A percentile compares a stretch with the other conserved stretches of the same genome.
These are phyloP conservation scores for Linderniella brevidens DNA, from an alignment of 257 asterid genomes.

Conservation along the genomic window DNA sequence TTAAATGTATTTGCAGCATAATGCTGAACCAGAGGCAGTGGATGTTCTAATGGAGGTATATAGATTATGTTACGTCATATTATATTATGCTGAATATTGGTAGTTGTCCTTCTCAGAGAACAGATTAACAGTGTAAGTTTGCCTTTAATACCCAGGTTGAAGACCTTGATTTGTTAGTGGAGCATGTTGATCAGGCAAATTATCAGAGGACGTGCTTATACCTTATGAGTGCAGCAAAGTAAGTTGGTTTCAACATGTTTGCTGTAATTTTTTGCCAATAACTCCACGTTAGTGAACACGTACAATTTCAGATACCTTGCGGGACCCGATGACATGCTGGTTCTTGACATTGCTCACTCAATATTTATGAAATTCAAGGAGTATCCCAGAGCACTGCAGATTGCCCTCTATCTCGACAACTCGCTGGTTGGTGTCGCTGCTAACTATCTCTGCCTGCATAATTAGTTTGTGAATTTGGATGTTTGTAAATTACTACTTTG, in stretches of 20 bases:
- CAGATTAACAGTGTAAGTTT: background rate
- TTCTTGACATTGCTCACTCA: constrained; percentile 61
- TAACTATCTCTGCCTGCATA: constrained; percentile 5
- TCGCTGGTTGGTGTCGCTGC: constrained; percentile 62
- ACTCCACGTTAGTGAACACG: no score
- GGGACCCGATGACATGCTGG: constrained; percentile 75
- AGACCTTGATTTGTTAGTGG: constrained; percentile 68
- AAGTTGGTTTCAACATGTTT: constrained; percentile 13
- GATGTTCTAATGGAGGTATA: constrained; percentile 77
- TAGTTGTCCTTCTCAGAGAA: no score
- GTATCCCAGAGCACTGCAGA: constrained; percentile 68
- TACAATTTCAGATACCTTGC: constrained; percentile 55
- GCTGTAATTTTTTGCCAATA: no score
- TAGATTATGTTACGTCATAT: no score
- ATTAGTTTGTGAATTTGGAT: background rate
- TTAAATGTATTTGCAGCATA: constrained; percentile 53
- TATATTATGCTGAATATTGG: no score
- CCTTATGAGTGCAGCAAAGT: constrained; percentile 80
- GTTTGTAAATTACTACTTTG: no score
- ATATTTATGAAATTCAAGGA: constrained; percentile 78
- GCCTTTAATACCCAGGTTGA: constrained; percentile 49
- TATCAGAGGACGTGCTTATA: constrained; percentile 70
- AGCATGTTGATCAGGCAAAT: constrained; percentile 59
- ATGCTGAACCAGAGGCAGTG: constrained; percentile 84
- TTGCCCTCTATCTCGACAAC: constrained; percentile 69